Percentiles rank a stretch among this genome's conserved stretches.
These are phyloP conservation scores for Mycena olivaceomarginata DNA, from an alignment of 768 basidiomycete species.

Conservation along the genomic window DNA sequence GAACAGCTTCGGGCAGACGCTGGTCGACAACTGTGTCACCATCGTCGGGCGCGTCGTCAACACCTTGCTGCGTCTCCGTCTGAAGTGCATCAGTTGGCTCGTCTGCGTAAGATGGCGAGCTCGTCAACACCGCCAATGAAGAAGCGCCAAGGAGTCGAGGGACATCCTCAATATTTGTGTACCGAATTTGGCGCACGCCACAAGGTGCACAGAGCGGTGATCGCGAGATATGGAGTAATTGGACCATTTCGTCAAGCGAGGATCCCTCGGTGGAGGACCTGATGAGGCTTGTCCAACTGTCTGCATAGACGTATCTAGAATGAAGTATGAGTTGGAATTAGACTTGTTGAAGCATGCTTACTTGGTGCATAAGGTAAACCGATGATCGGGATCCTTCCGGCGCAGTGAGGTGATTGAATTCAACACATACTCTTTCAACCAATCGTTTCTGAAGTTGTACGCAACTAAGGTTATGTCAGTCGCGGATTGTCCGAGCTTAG, in stretches of 20 bases:
- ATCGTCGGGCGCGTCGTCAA: conserved; percentile 25
- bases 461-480: conserved; percentile 15
- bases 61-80: conserved; percentile 47
- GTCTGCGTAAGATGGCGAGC: not conserved
- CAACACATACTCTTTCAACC: conserved; percentile 1
- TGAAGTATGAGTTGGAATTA: not conserved
- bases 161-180: conserved; percentile 52
- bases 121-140: not conserved
- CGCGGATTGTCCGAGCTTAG: not conserved
- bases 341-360: not conserved
- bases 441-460: conserved; percentile 27
- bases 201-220: not conserved
- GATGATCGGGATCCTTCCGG: conserved; percentile 18
- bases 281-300: conserved; percentile 46
- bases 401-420: conserved; percentile 27
- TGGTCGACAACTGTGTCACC: conserved; percentile 11
- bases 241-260: conserved; percentile 50
- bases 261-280: conserved; percentile 46
- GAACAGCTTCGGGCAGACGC: conserved; percentile 23
- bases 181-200: conserved; percentile 56
- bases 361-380: conserved; percentile 18
- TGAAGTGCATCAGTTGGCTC: conserved; percentile 16
- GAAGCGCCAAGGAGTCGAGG: conserved; percentile 49
- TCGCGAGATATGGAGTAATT: conserved; percentile 11
- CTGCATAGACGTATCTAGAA: conserved; percentile 39